Conservation (phyloP, 2,329 filamentous ascomycete genomes). For the Neoascochyta sp. region DNA sequence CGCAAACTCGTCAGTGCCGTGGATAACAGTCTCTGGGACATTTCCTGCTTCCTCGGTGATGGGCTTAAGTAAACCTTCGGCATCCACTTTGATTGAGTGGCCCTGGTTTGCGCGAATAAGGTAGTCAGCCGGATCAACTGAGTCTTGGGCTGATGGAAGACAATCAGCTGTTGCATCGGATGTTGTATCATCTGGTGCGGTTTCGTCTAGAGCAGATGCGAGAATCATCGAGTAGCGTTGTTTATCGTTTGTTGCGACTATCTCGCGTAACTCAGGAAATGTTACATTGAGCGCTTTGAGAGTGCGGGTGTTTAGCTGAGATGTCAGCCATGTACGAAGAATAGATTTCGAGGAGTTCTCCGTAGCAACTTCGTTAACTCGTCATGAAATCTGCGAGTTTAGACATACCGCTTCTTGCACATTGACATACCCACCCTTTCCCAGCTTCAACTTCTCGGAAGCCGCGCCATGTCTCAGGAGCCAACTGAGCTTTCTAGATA, state of each 20-base stretch:
- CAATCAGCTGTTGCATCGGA: slow-evolving; percentile 9
- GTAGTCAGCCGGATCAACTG: slow-evolving; percentile 60
- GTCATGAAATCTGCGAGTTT: not conserved
- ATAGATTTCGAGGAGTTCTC: no score
- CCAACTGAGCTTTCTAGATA: slow-evolving; percentile 51
- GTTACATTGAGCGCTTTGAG: slow-evolving; percentile 69
- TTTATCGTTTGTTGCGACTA: slow-evolving; percentile 77
- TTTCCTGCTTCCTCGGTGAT: slow-evolving; percentile 55
- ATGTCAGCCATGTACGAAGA: not conserved
- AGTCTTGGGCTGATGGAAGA: slow-evolving; percentile 10
- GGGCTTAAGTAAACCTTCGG: slow-evolving; percentile 65
- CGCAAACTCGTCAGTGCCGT: slow-evolving; percentile 82
- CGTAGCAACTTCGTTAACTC: no score
- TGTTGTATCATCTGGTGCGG: slow-evolving; percentile 3
- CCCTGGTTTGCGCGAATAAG: slow-evolving; percentile 95
- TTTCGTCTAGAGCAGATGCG: slow-evolving; percentile 25
- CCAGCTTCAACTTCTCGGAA: slow-evolving; percentile 57
- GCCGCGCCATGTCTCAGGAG: slow-evolving; percentile 61
- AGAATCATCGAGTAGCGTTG: slow-evolving; percentile 81
- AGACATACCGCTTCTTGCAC: slow-evolving; percentile 55
- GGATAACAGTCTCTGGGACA: slow-evolving; percentile 67
- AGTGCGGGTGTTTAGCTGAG: slow-evolving; percentile 54
- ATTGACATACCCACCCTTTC: slow-evolving; percentile 58
- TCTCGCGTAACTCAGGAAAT: slow-evolving; percentile 65
- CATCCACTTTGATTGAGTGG: slow-evolving; percentile 75